Evolutionary conservation across 495 filamentous ascomycete species (phyloP), one percentile per base, ranked within the genome.

Genomic region (Talaromyces nanjingensis): DNA sequence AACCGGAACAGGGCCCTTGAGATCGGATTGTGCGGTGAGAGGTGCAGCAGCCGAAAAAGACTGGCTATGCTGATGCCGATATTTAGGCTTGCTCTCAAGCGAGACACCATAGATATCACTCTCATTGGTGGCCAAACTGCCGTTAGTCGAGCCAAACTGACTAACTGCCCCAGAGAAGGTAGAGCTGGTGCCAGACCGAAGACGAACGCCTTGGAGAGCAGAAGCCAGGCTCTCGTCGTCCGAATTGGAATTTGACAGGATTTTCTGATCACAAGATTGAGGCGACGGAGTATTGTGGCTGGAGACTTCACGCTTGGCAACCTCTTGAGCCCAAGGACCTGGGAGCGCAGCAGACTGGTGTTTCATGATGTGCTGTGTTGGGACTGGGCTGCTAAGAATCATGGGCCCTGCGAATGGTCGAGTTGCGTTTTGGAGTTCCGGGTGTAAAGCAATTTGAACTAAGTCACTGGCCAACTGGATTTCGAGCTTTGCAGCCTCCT

Each of bases 401-500:
- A 59, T 18, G 11, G 31, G 56, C 56, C 27, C 18, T 25, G 31
- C 24, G n/a, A 59, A n/a, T 34, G 27, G 16, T 25, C n/a, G 56
- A 25, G 14, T 59, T 33, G 27, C 31, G 12, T 20, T n/a, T 6
- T 37, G 29, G 29, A 7, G 3, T 52, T 22, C 45, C 18, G 7
- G 27, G 18, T 53, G 9, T 25, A 62, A 2, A 14, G 45, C 47
- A 27, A 18, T 14, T 31, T 25, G 45, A 34, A 62, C 27, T n/a
- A 62, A 18, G 4, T 31, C 25, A 7, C 27, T 27, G 25, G 39
- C 63, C 6, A 64, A 20, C 14, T 60, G 54, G 60, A 72, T 63
- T 42, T 75, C 73, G 1, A 65, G 59, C 3, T 64, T 59, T 2
- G 69, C 67, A 24, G 73, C 73, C 20, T 63, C 61, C 18, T 70